Conservation (phyloP, 768 basidiomycete genomes). For the Pisolithus sp. region DNA sequence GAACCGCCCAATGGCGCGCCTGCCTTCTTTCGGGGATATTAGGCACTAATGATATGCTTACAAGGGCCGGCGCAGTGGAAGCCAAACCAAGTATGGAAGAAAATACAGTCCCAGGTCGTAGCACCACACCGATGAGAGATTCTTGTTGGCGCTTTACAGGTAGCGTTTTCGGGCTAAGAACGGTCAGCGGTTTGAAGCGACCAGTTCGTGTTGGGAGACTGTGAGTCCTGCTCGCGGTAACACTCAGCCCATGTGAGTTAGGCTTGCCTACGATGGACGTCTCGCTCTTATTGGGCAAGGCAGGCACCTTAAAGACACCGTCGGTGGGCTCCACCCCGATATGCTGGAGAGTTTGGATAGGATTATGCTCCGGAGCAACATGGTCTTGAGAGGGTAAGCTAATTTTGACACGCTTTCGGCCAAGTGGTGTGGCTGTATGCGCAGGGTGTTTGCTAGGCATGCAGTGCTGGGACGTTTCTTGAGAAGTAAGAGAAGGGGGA, state of each 20-base stretch:
- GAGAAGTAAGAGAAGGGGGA: background rate
- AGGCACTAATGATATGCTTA: slow-evolving; percentile 50
- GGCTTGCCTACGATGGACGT: too few species aligned
- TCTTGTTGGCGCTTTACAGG: background rate
- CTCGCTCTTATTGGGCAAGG: too few species aligned
- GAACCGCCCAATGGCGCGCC: slow-evolving; percentile 45
- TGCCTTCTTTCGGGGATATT: slow-evolving; percentile 51
- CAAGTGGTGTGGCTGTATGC: slow-evolving; percentile 14
- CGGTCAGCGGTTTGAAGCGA: slow-evolving; percentile 14
- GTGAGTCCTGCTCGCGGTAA: too few species aligned
- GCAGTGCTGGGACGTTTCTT: background rate
- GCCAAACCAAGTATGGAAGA: background rate
- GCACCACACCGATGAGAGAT: too few species aligned
- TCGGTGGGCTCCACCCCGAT: too few species aligned
- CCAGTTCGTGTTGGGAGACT: background rate
- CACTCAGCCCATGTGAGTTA: too few species aligned
- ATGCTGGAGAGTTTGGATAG: background rate
- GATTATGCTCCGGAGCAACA: background rate
- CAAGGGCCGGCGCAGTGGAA: slow-evolving; percentile 18
- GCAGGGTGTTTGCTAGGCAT: slow-evolving; percentile 10
- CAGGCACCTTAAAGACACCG: too few species aligned
- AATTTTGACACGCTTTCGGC: slow-evolving; percentile 11
- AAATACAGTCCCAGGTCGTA: background rate
- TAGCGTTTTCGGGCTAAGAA: background rate
- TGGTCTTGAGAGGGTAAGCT: background rate